phyloP scores from a whole-genome alignment of 768 basidiomycete genomes.

The Calocera cornea region DNA sequence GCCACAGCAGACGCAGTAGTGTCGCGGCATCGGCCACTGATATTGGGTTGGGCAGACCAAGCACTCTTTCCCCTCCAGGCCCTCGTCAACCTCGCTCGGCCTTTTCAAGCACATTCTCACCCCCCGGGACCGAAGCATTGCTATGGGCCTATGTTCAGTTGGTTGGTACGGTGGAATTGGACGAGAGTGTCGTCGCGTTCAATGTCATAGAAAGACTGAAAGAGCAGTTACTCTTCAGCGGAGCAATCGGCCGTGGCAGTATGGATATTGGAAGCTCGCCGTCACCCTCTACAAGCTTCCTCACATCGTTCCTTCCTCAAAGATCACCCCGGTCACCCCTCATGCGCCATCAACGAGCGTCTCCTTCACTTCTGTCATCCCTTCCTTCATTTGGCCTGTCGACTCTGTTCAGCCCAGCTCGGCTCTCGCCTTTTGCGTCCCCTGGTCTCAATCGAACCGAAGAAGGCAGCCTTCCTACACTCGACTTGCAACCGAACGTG shows the following conservation, averaged over 20 bases:
- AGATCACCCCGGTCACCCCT: neutral
- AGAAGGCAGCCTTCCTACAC: conserved; percentile 62
- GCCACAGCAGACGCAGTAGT: conserved; percentile 1
- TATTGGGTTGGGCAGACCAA: conserved; percentile 8
- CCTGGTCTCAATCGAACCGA: neutral
- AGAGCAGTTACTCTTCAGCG: conserved; percentile 8
- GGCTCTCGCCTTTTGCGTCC: conserved; percentile 3
- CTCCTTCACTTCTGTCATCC: neutral
- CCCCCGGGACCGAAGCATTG: conserved; percentile 46
- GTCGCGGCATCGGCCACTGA: neutral
- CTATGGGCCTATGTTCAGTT: conserved; percentile 79
- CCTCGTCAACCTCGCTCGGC: conserved; percentile 2
- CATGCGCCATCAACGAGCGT: neutral
- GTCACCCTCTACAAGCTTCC: conserved; percentile 28
- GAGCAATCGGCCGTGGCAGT: conserved; percentile 54
- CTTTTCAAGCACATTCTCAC: conserved; percentile 13
- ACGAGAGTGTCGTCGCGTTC: conserved; percentile 18
- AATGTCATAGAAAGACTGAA: neutral
- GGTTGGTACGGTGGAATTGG: conserved; percentile 48
- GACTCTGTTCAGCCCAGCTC: neutral
- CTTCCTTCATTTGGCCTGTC: neutral
- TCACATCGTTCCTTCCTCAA: conserved; percentile 15
- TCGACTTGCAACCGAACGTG: conserved; percentile 75
- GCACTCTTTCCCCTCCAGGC: neutral
- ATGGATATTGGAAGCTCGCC: conserved; percentile 51